phyloP scores from a whole-genome alignment of 495 filamentous ascomycete genomes.

The Trichodelitschia bisporula region DNA sequence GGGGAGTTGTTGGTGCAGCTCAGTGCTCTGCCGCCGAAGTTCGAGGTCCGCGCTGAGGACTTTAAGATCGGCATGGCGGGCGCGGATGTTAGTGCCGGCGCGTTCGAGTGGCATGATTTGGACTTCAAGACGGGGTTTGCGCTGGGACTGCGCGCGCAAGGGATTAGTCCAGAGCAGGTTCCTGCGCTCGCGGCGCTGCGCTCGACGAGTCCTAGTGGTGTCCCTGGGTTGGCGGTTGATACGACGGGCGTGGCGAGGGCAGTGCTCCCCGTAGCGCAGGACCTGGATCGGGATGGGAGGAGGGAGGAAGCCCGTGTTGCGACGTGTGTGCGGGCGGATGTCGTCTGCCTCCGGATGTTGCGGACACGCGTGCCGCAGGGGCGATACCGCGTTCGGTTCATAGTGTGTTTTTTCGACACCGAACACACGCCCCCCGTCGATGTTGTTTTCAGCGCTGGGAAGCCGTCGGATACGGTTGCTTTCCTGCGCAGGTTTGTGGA shows the following conservation, averaged over 20 bases:
- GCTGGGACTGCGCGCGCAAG: constrained; percentile 6
- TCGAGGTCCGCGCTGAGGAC: constrained; percentile 8
- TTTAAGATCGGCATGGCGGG: constrained; percentile 10
- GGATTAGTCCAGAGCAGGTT: constrained; percentile 4
- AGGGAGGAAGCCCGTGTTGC: constrained; percentile 9
- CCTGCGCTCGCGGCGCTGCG: too few relatives aligned
- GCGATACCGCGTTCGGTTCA: constrained; percentile 9
- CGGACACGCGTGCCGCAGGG: constrained; percentile 12
- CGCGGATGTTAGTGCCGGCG: constrained; percentile 4
- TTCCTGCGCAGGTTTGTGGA: constrained; percentile 10
- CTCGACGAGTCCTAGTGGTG: constrained; percentile 5
- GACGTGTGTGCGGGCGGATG: constrained; percentile 8
- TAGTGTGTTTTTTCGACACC: constrained; percentile 10
- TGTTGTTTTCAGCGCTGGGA: constrained; percentile 10
- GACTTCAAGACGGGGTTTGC: constrained; percentile 13
- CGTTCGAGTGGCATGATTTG: constrained; percentile 8
- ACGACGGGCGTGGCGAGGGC: constrained; percentile 6
- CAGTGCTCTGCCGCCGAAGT: constrained; percentile 7
- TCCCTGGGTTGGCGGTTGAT: constrained; percentile 7
- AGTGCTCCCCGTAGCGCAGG: constrained; percentile 10
- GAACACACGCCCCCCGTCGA: constrained; percentile 6
- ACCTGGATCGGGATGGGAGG: constrained; percentile 11
- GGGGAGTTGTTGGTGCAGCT: constrained; percentile 10
- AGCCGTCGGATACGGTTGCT: constrained; percentile 8
- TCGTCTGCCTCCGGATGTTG: constrained; percentile 9